Evolutionary conservation across 148 eudicot species (phyloP), one percentile per base, ranked within the genome.

Genomic region (Chenopodium suecicum): DNA sequence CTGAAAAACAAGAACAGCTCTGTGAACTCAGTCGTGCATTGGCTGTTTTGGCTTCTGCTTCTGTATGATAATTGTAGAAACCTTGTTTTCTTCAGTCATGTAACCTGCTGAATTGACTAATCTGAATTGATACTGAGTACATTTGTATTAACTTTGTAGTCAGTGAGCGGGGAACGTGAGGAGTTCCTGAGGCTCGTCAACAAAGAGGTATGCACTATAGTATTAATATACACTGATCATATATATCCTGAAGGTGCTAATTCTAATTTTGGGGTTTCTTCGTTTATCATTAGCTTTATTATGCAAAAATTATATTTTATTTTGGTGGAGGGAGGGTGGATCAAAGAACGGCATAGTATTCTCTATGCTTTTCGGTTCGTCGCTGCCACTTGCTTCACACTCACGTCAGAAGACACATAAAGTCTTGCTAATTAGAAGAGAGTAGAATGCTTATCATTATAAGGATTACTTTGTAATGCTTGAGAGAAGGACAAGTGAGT

Each of bases 11-110:
- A 74, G 92, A 95, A 70, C 90, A 92, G 82, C 92, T 95, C 67
- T 90, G 94, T 84, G 90, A 92, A 86, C 89, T 95, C 77, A 95
- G 98, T 68, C 97, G 93, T 73, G 97, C 98, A 70, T 86, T 95
- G 89, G 94, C 97, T 86, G 93, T 95, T 85, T 85, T 93, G 82
- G 97, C 98, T 90, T 95, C 97, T 85, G 95, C 97, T 81, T 95
- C 97, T 77, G 98, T 95, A 88, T 85, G 85, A 85, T 44, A 44
- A 48, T 66, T 54, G 10, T 74, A 48, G 29, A 74, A n/a, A 22
- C 44, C 50, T 25, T 22, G 44, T 63, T 56, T 79, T 75, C 34
- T n/a, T 52, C 32, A 19, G 67, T 74, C 64, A 41, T 41, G 44
- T 41, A 41, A 41, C 7, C 50, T 62, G 22, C 13, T 65, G 32